phyloP scores from a whole-genome alignment of 176 grass and related monocot genomes.

The barley (Hordeum vulgare) region DNA sequence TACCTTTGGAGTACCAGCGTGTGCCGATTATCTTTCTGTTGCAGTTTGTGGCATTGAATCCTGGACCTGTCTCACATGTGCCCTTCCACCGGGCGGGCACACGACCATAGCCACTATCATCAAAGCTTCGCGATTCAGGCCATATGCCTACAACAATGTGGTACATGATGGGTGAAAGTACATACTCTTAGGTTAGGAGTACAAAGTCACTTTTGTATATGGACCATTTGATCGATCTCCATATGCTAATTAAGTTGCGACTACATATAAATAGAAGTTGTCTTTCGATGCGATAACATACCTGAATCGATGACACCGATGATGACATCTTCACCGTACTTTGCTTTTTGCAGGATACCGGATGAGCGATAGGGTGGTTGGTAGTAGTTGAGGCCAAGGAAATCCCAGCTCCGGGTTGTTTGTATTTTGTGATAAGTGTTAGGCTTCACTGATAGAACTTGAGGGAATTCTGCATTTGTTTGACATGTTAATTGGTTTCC shows the following conservation, averaged over 20 bases:
- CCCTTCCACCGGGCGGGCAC: slow-evolving; percentile 29
- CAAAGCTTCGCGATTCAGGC: slow-evolving; percentile 49
- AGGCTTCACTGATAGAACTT: slow-evolving; percentile 17
- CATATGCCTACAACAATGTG: too few species aligned
- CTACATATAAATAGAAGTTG: background rate
- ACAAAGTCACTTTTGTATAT: too few species aligned
- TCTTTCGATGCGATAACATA: background rate
- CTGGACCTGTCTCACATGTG: slow-evolving; percentile 12
- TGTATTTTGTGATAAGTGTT: background rate
- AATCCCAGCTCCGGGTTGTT: too few species aligned
- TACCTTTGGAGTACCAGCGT: background rate
- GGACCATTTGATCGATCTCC: too few species aligned
- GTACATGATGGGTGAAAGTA: too few species aligned
- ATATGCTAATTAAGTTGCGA: too few species aligned
- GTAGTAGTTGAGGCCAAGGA: background rate
- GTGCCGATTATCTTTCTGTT: slow-evolving; percentile 47
- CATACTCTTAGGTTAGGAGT: too few species aligned
- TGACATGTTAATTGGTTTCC: too few species aligned
- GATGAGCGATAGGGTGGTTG: background rate
- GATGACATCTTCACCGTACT: slow-evolving; percentile 33
- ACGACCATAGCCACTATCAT: slow-evolving; percentile 8
- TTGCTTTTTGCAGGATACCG: slow-evolving; percentile 18
- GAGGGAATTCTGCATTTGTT: background rate
- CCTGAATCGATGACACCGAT: background rate
- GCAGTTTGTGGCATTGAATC: slow-evolving; percentile 16